These are phyloP conservation scores for Fusarium phyllophilum DNA, from an alignment of 2,329 filamentous ascomycete genomes.

Conservation along the genomic window DNA sequence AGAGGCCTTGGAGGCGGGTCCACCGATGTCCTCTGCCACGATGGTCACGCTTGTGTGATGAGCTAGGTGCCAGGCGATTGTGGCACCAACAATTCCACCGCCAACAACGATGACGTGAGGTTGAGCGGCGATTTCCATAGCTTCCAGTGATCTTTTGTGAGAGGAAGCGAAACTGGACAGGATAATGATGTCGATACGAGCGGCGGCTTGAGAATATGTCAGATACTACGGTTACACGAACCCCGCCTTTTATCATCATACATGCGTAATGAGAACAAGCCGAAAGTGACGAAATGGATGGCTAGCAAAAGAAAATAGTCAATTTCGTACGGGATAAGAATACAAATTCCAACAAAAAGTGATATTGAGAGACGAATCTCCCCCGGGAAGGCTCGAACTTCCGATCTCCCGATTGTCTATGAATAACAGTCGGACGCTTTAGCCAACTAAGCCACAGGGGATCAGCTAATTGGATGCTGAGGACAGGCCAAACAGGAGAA, in stretches of 20 bases:
- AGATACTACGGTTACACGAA: neutral
- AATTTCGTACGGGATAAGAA: fast-evolving
- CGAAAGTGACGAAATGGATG: neutral
- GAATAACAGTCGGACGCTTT: slow-evolving; percentile 42
- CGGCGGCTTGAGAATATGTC: neutral
- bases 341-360: fast-evolving
- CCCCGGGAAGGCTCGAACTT: slow-evolving; percentile 47
- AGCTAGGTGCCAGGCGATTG: slow-evolving; percentile 31
- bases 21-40: slow-evolving; percentile 24
- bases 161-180: neutral
- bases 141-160: fast-evolving
- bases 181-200: neutral
- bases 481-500: fast-evolving
- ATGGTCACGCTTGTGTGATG: slow-evolving; percentile 17
- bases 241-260: neutral
- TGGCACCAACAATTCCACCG: slow-evolving; percentile 26
- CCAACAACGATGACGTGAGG: slow-evolving; percentile 27
- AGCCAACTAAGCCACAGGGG: slow-evolving; percentile 42
- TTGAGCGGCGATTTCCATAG: neutral
- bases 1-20: slow-evolving; percentile 14
- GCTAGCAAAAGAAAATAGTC: neutral
- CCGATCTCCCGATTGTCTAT: slow-evolving; percentile 45
- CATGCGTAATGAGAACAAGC: neutral
- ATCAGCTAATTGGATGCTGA: slow-evolving; percentile 16
- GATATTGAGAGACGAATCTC: slow-evolving; percentile 3